phyloP scores from a whole-genome alignment of 345 rosid species.

The Melaleuca alternifolia region DNA sequence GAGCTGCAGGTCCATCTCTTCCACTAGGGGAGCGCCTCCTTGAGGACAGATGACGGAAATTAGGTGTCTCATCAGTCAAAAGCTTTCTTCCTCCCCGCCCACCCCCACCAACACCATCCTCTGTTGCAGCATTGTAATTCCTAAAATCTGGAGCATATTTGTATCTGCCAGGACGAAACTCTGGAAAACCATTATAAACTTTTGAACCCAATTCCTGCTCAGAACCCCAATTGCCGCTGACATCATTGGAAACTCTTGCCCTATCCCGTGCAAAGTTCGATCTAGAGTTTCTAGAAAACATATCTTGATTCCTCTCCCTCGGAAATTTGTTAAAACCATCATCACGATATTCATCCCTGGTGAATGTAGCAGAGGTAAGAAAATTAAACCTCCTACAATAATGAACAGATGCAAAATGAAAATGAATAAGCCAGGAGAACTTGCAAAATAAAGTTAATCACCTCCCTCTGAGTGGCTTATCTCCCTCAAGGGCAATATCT shows the following conservation, averaged over 20 bases:
- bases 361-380: slow-evolving; percentile 4
- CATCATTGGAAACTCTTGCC: slow-evolving; percentile 45
- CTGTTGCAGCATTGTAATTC: slow-evolving; percentile 34
- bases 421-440: background rate
- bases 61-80: slow-evolving; percentile 23
- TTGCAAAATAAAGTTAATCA: slow-evolving; percentile 31
- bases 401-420: background rate
- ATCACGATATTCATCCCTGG: slow-evolving; percentile 33
- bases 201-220: slow-evolving; percentile 35
- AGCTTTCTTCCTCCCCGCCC: slow-evolving; percentile 56
- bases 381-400: background rate
- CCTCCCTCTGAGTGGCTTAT: slow-evolving; percentile 59
- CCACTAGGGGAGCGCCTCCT: slow-evolving; percentile 45
- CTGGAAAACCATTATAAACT: slow-evolving; percentile 18
- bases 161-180: slow-evolving; percentile 22
- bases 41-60: slow-evolving; percentile 26
- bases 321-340: slow-evolving; percentile 33
- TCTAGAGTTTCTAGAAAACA: slow-evolving; percentile 40
- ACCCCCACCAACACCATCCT: slow-evolving; percentile 35
- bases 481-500: slow-evolving; percentile 42
- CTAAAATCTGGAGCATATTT: slow-evolving; percentile 38
- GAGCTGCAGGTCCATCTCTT: slow-evolving; percentile 32
- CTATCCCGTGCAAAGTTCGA: slow-evolving; percentile 43
- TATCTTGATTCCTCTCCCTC: slow-evolving; percentile 48
- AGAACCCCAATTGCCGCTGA: slow-evolving; percentile 33